Conservation (phyloP, 352 stramenopile species). For the Peronospora tabacina region DNA sequence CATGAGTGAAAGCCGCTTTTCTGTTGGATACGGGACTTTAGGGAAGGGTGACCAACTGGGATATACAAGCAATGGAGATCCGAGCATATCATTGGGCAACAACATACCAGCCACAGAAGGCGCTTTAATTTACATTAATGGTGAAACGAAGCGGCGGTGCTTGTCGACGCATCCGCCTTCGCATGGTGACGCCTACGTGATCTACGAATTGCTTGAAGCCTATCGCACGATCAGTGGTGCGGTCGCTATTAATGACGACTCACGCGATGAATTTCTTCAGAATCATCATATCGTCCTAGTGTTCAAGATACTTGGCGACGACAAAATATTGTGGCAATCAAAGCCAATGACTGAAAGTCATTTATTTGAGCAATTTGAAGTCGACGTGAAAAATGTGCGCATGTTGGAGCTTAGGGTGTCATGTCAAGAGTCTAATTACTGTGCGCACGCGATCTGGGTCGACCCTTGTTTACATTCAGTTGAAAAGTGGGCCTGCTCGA, state of each 20-base stretch:
- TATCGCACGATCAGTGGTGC: slow-evolving; percentile 48
- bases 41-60: slow-evolving; percentile 67
- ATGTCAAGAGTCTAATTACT: slow-evolving; percentile 71
- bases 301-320: slow-evolving; percentile 72
- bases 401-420: slow-evolving; percentile 71
- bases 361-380: slow-evolving; percentile 46
- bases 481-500: slow-evolving; percentile 60
- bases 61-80: slow-evolving; percentile 53
- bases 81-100: slow-evolving; percentile 13
- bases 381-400: slow-evolving; percentile 47
- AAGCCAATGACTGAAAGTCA: slow-evolving; percentile 38
- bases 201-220: slow-evolving; percentile 68
- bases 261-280: slow-evolving; percentile 45
- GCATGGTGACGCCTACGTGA: slow-evolving; percentile 61
- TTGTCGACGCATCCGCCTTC: slow-evolving; percentile 72
- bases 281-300: slow-evolving; percentile 45
- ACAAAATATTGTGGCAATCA: slow-evolving; percentile 64
- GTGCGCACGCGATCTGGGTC: slow-evolving; percentile 72
- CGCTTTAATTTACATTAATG: slow-evolving; percentile 45
- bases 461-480: slow-evolving; percentile 60
- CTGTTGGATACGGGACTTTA: slow-evolving; percentile 70
- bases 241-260: slow-evolving; percentile 75
- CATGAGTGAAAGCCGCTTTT: slow-evolving; percentile 71
- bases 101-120: slow-evolving; percentile 14
- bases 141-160: slow-evolving; percentile 62